These are phyloP conservation scores for Yamadazyma atlantica DNA, from an alignment of 1,139 yeast species.

Conservation along the genomic window DNA sequence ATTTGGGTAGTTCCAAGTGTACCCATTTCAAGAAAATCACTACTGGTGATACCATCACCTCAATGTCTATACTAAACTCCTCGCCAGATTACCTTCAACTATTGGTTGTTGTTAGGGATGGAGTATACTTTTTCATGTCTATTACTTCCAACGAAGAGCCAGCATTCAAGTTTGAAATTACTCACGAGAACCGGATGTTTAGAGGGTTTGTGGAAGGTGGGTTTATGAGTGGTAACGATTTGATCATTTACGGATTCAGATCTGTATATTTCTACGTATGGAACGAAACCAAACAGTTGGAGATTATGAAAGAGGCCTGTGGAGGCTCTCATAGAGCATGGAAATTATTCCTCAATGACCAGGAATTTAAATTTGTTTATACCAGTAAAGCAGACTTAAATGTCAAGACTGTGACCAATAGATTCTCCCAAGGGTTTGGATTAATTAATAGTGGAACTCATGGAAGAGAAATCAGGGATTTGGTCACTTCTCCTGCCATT, in stretches of 20 bases:
- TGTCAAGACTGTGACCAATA: constrained; percentile 25
- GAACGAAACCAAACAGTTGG: constrained; percentile 78
- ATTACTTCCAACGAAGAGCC: constrained; percentile 16
- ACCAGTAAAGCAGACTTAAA: constrained; percentile 53
- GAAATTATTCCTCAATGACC: constrained; percentile 41
- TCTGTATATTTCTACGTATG: constrained; percentile 77
- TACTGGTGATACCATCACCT: constrained; percentile 76
- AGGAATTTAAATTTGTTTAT: constrained; percentile 40
- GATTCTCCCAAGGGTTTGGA: constrained; percentile 25
- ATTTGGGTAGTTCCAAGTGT: constrained; percentile 23
- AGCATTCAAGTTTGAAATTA: constrained; percentile 24
- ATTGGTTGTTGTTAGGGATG: constrained; percentile 63
- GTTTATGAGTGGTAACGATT: constrained; percentile 49
- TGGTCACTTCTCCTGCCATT: constrained; percentile 43
- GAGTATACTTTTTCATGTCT: constrained; percentile 44
- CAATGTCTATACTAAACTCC: constrained; percentile 40
- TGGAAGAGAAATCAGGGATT: constrained; percentile 82
- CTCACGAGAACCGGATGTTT: constrained; percentile 64
- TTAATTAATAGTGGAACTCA: constrained; percentile 64
- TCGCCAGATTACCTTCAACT: constrained; percentile 17
- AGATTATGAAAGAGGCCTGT: constrained; percentile 69
- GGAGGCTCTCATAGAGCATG: constrained; percentile 93
- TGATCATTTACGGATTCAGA: constrained; percentile 76
- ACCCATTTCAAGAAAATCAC: constrained; percentile 52
- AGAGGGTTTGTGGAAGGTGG: constrained; percentile 84